Conservation (phyloP, 2,329 filamentous ascomycete genomes). For the Pseudocercospora fijiensis region DNA sequence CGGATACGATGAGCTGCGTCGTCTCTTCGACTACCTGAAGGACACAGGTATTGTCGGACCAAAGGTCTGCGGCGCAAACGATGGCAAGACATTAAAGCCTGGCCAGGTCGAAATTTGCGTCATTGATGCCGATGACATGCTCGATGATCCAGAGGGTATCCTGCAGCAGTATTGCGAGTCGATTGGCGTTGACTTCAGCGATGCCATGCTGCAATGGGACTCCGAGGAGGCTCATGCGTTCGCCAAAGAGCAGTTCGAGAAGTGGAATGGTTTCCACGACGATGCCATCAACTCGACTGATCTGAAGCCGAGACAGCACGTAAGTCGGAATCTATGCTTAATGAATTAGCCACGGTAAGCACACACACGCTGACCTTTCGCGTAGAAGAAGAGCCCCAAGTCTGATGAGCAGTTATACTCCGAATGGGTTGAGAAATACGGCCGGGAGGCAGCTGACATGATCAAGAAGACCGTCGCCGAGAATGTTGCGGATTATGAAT, state of each 20-base stretch:
- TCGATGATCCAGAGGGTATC: constrained; percentile 76
- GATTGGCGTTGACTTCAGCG: constrained; percentile 72
- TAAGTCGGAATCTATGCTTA: constrained; percentile 39
- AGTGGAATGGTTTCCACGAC: constrained; percentile 96
- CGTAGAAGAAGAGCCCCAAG: constrained; percentile 59
- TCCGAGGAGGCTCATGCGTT: constrained; percentile 67
- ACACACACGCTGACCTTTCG: constrained; percentile 10
- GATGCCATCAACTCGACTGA: constrained; percentile 83
- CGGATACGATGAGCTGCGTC: constrained; percentile 83
- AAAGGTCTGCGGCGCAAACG: constrained; percentile 53
- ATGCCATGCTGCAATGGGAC: constrained; percentile 82
- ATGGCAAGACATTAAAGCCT: constrained; percentile 17
- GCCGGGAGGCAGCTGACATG: constrained; percentile 65
- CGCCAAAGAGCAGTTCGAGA: constrained; percentile 79
- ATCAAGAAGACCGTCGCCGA: constrained; percentile 70
- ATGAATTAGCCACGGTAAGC: constrained; percentile 8
- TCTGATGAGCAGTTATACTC: constrained; percentile 65
- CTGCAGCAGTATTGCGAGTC: constrained; percentile 78
- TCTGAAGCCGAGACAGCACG: constrained; percentile 67
- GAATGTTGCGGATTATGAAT: constrained; percentile 74
- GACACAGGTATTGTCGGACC: constrained; percentile 69
- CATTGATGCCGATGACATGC: constrained; percentile 88
- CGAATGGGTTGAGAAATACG: constrained; percentile 74
- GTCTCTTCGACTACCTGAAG: constrained; percentile 81
- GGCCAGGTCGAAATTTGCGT: constrained; percentile 68